A percentile compares a stretch with the other conserved stretches of the same genome.
phyloP scores from a whole-genome alignment of 2,329 filamentous ascomycete genomes.

The Fusarium incarnatum region DNA sequence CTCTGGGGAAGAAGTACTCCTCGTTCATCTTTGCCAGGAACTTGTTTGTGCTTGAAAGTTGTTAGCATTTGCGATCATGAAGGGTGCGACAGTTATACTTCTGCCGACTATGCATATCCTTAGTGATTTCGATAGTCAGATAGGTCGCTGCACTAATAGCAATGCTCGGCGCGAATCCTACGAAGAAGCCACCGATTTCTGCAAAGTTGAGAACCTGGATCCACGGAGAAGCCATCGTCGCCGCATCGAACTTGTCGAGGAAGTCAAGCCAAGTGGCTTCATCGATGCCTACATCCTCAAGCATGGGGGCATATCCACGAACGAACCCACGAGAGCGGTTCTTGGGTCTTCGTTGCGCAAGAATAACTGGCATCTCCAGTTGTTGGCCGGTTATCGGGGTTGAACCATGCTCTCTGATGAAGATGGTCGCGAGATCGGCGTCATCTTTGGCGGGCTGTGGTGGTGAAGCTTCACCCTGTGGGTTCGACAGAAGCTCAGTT shows the following conservation, averaged over 20 bases:
- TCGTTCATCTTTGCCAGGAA: constrained; percentile 14
- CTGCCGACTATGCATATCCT: constrained; percentile 13
- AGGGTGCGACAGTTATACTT: background rate
- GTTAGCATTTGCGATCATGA: background rate
- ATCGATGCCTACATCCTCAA: constrained; percentile 4
- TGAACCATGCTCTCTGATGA: constrained; percentile 1
- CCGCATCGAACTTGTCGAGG: constrained; percentile 20
- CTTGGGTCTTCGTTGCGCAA: constrained; percentile 18
- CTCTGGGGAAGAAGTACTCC: constrained; percentile 67
- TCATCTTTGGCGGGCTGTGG: background rate
- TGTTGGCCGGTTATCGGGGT: background rate
- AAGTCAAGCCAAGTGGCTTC: constrained; percentile 19
- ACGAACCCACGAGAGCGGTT: constrained; percentile 22
- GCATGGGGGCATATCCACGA: constrained; percentile 11
- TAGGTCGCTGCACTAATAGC: constrained; percentile 15
- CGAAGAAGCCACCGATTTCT: constrained; percentile 11
- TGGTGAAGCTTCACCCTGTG: background rate
- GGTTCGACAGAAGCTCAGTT: constrained; percentile 2
- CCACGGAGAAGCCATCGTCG: constrained; percentile 6
- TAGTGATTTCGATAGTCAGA: constrained; percentile 4
- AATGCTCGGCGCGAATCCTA: constrained; percentile 14
- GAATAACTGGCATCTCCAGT: constrained; percentile 8
- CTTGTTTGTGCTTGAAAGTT: background rate
- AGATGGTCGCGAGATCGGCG: constrained; percentile 4
- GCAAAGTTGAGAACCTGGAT: constrained; percentile 23